Evolutionary conservation across 2,329 filamentous ascomycete species (phyloP), one percentile per base, ranked within the genome.

Genomic region (Fusarium mangiferae): DNA sequence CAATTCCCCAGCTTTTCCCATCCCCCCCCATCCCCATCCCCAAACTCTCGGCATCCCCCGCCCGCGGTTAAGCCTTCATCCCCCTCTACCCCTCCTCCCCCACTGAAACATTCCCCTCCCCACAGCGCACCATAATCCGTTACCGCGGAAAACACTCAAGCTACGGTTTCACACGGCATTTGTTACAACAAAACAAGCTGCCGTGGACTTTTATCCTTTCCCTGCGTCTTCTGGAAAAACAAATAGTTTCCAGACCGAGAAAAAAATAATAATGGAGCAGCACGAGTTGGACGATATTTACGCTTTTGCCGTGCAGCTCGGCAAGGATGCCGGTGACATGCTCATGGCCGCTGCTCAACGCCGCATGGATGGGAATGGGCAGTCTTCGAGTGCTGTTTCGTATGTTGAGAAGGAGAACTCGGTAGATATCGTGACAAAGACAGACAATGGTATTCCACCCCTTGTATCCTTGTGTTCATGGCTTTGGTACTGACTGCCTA

Each of bases 391-490:
- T 38, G 35, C 64, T 5, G 76, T 78, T 13, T 62, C 72, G 10
- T 80, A 80, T 64, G 74, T 77, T 30, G 91, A 94, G 82, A 95
- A 95, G 80, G 90, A 93, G 74, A 94, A 89, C 78, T 88, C 92
- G 3, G 93, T 95, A 17, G 93, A 95, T 80, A 89, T 95, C 70
- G 93, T 95, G 26, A 95, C 92, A 15, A 89, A 94, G 82, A 93
- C 91, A 2, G 93, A 95, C 79, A 88, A 92, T 82, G 91, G 91
- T 92, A 81, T 73, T 82, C 57, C 30, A 30, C 13, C 20, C 30
- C 24, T 11, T 13, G 15, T 12, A 15, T 28, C 7, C 24, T 41
- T 10, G 48, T 41, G 30, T 22, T 28, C 11, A 26, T 63, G 17
- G 62, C 65, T 55, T 48, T 46, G 4, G 12, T 30, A 63, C 62